Evolutionary conservation across 2,329 filamentous ascomycete genomes (phyloP).

Genomic region (Pseudocercospora cruenta): DNA sequence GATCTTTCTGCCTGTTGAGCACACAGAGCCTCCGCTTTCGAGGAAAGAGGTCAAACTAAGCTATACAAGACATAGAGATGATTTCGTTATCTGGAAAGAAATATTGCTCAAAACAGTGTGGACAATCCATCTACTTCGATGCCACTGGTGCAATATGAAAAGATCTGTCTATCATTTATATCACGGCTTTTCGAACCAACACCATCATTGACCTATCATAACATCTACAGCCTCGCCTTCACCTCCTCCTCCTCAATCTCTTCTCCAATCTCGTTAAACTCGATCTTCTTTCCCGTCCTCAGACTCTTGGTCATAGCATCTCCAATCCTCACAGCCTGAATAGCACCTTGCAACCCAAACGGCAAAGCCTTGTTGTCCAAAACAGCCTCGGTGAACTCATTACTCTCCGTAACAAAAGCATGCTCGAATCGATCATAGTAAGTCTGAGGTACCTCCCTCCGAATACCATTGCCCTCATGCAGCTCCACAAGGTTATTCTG

Average conservation of each 20-base stretch:
- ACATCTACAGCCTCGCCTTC: conserved; percentile 22
- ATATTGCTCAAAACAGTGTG: too few species aligned
- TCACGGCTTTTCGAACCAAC: neutral
- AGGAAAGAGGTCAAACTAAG: too few species aligned
- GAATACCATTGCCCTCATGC: conserved; percentile 58
- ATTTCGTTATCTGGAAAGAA: too few species aligned
- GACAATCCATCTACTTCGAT: neutral
- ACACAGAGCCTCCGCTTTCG: too few species aligned
- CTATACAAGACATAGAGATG: too few species aligned
- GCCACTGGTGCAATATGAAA: neutral
- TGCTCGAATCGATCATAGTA: conserved; percentile 67
- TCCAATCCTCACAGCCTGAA: conserved; percentile 64
- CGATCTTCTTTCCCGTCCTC: conserved; percentile 50
- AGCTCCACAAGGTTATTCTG: conserved; percentile 59
- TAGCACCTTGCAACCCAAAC: conserved; percentile 60
- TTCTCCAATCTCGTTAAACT: conserved; percentile 57
- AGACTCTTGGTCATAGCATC: conserved; percentile 52
- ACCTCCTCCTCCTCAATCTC: conserved; percentile 25
- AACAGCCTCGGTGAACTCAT: conserved; percentile 64
- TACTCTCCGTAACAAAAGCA: conserved; percentile 66
- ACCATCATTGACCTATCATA: neutral
- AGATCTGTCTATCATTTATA: neutral
- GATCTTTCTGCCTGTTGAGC: too few species aligned
- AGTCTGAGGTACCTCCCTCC: conserved; percentile 62
- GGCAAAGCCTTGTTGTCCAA: conserved; percentile 60